Evolutionary conservation across 2,329 filamentous ascomycete species (phyloP).

Genomic region (Zymoseptoria passerinii): DNA sequence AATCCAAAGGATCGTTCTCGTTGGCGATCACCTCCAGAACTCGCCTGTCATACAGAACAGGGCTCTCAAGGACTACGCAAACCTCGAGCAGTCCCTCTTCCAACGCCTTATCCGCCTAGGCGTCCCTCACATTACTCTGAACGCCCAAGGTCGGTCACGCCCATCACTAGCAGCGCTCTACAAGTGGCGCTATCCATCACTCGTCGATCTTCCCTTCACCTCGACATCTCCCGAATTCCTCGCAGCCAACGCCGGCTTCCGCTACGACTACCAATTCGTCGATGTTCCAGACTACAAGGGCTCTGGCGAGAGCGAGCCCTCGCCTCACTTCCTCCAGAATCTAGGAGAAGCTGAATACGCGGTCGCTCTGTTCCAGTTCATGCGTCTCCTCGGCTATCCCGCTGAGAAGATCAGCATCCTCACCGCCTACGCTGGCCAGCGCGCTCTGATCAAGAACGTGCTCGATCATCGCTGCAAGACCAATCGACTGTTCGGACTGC

Average conservation of each 20-base stretch:
- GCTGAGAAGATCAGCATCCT: slow-evolving; percentile 77
- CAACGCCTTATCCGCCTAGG: slow-evolving; percentile 82
- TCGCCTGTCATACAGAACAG: slow-evolving; percentile 91
- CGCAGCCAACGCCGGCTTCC: slow-evolving; percentile 81
- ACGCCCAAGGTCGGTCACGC: slow-evolving; percentile 86
- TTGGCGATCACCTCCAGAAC: slow-evolving; percentile 94
- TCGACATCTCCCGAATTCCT: slow-evolving; percentile 62
- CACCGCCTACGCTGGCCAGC: slow-evolving; percentile 87
- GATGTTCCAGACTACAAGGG: slow-evolving; percentile 91
- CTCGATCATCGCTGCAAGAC: slow-evolving; percentile 72
- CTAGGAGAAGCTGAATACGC: slow-evolving; percentile 94
- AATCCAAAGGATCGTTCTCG: slow-evolving; percentile 81
- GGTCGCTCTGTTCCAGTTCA: slow-evolving; percentile 92
- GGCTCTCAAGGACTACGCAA: slow-evolving; percentile 89
- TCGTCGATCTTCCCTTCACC: slow-evolving; percentile 72
- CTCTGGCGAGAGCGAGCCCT: slow-evolving; percentile 77
- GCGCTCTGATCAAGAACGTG: slow-evolving; percentile 80
- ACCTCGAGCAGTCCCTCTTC: slow-evolving; percentile 92
- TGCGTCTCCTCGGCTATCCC: slow-evolving; percentile 90
- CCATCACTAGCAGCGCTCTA: slow-evolving; percentile 83
- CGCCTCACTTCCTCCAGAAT: slow-evolving; percentile 93
- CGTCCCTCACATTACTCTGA: slow-evolving; percentile 81
- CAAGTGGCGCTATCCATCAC: slow-evolving; percentile 78
- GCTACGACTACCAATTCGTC: slow-evolving; percentile 93
- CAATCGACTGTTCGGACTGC: slow-evolving; percentile 79